Percentiles rank a stretch among this genome's conserved stretches.
Evolutionary conservation across 495 filamentous ascomycete species (phyloP).

Genomic region (Corynascus novoguineensis): DNA sequence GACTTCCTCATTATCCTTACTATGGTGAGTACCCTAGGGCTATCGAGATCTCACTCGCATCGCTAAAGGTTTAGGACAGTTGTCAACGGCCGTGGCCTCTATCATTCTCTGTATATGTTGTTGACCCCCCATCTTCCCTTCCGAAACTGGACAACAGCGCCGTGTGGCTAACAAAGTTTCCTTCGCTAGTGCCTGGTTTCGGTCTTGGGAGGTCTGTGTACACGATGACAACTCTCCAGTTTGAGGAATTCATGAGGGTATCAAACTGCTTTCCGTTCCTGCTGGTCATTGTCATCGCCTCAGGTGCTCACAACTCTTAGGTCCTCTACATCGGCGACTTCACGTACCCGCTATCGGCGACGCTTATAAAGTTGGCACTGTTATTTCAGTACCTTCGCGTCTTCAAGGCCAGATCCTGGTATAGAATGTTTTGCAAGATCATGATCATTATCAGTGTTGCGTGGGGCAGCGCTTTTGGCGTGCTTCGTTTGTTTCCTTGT

Average conservation of each 20-base stretch:
- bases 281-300: neutral
- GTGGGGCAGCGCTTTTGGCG: constrained; percentile 24
- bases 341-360: constrained; percentile 21
- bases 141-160: neutral
- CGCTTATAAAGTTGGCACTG: constrained; percentile 30
- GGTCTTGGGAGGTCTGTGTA: neutral
- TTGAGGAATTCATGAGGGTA: constrained; percentile 9
- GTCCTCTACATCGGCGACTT: constrained; percentile 25
- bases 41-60: too few relatives aligned
- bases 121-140: neutral
- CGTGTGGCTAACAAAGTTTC: neutral
- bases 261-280: neutral
- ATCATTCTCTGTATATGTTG: constrained; percentile 10
- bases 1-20: neutral
- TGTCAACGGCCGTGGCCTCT: neutral
- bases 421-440: constrained; percentile 7
- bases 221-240: neutral
- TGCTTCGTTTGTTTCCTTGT: constrained; percentile 25
- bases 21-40: neutral
- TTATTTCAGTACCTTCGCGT: constrained; percentile 27
- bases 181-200: neutral
- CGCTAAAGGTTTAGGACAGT: too few relatives aligned
- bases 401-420: neutral
- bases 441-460: constrained; percentile 19
- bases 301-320: constrained; percentile 7